These are phyloP conservation scores for Inga laurina DNA, from an alignment of 306 rosid species.

Conservation along the genomic window DNA sequence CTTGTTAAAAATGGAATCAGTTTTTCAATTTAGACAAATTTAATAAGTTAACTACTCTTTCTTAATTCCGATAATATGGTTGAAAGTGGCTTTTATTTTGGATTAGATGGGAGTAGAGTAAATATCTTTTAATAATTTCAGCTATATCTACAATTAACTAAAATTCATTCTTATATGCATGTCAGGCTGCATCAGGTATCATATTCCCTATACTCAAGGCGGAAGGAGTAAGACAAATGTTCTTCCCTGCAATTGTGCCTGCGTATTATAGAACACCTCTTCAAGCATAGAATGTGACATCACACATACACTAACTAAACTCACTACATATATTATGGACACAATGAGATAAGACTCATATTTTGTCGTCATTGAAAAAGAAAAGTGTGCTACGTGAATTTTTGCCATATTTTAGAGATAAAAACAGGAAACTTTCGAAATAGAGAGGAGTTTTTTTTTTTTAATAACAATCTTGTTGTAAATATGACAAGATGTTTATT, in stretches of 20 bases:
- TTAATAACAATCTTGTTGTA: too few species aligned
- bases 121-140: too few species aligned
- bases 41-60: too few species aligned
- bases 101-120: too few species aligned
- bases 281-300: background rate
- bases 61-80: too few species aligned
- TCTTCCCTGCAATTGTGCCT: slow-evolving; percentile 76
- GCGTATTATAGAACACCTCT: slow-evolving; percentile 75
- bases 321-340: background rate
- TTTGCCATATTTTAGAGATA: background rate
- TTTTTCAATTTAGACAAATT: too few species aligned
- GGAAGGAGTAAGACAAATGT: slow-evolving; percentile 90
- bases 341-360: background rate
- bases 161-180: background rate
- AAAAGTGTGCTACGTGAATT: background rate
- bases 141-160: background rate
- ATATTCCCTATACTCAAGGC: slow-evolving; percentile 79
- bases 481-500: too few species aligned
- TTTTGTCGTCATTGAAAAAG: too few species aligned
- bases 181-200: slow-evolving; percentile 74
- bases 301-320: background rate
- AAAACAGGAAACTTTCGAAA: background rate
- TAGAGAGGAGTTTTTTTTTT: background rate
- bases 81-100: too few species aligned
- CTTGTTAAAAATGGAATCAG: too few species aligned